Evolutionary conservation across 1,284 basidiomycete genomes (phyloP).

Genomic region (Trichosporon sp.): DNA sequence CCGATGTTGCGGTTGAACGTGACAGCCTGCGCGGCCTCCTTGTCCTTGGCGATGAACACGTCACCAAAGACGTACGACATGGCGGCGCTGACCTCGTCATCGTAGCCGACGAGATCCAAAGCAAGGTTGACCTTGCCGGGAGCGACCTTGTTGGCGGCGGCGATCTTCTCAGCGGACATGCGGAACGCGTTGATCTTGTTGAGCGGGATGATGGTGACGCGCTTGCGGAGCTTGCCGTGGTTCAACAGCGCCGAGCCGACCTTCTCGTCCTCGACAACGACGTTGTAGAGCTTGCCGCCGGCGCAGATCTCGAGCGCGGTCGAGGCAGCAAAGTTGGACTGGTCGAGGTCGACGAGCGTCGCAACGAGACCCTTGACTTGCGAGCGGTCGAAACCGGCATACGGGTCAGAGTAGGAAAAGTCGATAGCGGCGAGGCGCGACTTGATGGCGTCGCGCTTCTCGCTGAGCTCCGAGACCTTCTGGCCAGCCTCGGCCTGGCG

Average conservation of each 20-base stretch:
- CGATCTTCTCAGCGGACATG: constrained; percentile 72
- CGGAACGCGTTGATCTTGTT: constrained; percentile 82
- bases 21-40: constrained; percentile 82
- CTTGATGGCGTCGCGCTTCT: constrained; percentile 75
- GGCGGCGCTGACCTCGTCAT: constrained; percentile 80
- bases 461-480: constrained; percentile 65
- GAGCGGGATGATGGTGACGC: constrained; percentile 90
- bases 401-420: constrained; percentile 80
- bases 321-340: constrained; percentile 72
- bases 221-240: constrained; percentile 76
- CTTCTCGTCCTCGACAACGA: constrained; percentile 87
- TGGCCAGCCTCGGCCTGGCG: constrained; percentile 65
- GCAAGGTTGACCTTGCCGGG: constrained; percentile 83
- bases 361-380: constrained; percentile 95
- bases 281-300: constrained; percentile 88
- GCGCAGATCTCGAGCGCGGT: constrained; percentile 94
- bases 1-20: constrained; percentile 78
- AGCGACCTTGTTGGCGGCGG: constrained; percentile 73
- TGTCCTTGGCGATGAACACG: constrained; percentile 88
- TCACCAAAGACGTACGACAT: constrained; percentile 95
- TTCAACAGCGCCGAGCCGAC: constrained; percentile 85
- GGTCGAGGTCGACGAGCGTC: constrained; percentile 73
- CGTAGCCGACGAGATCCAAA: constrained; percentile 81
- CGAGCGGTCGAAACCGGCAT: constrained; percentile 77
- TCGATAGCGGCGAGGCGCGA: constrained; percentile 72